Evolutionary conservation across 176 grass and related monocot species (phyloP).

Genomic region (Oryza rufipogon): DNA sequence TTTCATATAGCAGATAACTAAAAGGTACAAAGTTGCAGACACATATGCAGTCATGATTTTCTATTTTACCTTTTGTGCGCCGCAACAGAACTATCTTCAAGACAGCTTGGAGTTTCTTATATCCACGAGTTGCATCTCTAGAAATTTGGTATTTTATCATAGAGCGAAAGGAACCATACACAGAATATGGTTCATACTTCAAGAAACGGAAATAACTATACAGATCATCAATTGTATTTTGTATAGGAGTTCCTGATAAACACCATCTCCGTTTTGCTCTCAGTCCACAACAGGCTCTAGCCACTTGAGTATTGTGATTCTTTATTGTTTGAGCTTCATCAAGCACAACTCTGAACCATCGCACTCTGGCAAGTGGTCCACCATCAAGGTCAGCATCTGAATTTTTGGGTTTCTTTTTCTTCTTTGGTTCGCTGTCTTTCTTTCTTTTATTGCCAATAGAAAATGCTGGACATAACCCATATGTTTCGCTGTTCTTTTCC

Average conservation of each 20-base stretch:
- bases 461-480: constrained; percentile 43
- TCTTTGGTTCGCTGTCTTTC: constrained; percentile 53
- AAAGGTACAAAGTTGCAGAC: constrained; percentile 1
- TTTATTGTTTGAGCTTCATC: constrained; percentile 99
- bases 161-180: constrained; percentile 53
- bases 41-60: constrained; percentile 8
- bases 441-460: constrained; percentile 55
- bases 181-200: constrained; percentile 82
- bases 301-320: constrained; percentile 74
- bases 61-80: constrained; percentile 80
- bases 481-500: constrained; percentile 50
- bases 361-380: constrained; percentile 84
- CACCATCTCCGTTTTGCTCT: constrained; percentile 89
- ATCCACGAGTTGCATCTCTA: constrained; percentile 62
- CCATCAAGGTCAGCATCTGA: constrained; percentile 39
- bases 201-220: constrained; percentile 95
- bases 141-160: constrained; percentile 70
- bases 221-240: constrained; percentile 91
- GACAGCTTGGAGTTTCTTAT: constrained; percentile 90
- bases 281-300: constrained; percentile 80
- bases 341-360: constrained; percentile 93
- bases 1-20: background rate
- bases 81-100: constrained; percentile 80
- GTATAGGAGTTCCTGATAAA: constrained; percentile 94
- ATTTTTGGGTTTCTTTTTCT: constrained; percentile 58